Conservation (phyloP, 345 rosid genomes). For the Dipteronia dyeriana region DNA sequence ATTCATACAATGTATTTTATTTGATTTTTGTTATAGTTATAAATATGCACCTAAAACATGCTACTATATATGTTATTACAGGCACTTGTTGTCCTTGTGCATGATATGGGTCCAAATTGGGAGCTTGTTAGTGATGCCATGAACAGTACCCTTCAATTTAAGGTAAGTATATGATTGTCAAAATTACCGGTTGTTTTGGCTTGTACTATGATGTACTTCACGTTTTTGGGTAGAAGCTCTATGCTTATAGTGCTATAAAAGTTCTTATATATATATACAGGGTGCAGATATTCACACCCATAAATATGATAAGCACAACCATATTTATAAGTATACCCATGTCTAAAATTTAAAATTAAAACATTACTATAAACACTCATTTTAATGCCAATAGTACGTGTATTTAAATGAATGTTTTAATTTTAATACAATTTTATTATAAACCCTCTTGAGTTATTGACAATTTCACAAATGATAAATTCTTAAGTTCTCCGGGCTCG, state of each 20-base stretch:
- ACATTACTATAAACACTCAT: no score
- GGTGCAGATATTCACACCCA: no score
- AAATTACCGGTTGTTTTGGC: not conserved
- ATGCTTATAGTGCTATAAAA: not conserved
- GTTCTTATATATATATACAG: not conserved
- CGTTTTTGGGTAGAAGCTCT: not conserved
- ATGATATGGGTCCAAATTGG: conserved; percentile 99
- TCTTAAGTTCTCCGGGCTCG: no score
- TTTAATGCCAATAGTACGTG: no score
- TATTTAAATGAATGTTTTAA: no score
- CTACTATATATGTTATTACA: conserved; percentile 29
- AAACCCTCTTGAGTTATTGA: no score
- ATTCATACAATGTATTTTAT: conserved; percentile 21
- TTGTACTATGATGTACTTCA: conserved; percentile 6
- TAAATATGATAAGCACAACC: no score
- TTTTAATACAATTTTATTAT: no score
- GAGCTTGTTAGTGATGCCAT: conserved; percentile 98
- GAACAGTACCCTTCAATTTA: conserved; percentile 83
- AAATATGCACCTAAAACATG: conserved; percentile 26
- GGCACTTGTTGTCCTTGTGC: conserved; percentile 99
- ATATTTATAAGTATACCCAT: no score
- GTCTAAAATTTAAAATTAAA: no score
- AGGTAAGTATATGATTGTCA: conserved; percentile 48
- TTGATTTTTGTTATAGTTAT: conserved; percentile 21
- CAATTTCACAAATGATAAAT: no score